Base-by-base conservation (phyloP, 2,329 filamentous ascomycete genomes). In the Trichothecium sympodiale region DNA sequence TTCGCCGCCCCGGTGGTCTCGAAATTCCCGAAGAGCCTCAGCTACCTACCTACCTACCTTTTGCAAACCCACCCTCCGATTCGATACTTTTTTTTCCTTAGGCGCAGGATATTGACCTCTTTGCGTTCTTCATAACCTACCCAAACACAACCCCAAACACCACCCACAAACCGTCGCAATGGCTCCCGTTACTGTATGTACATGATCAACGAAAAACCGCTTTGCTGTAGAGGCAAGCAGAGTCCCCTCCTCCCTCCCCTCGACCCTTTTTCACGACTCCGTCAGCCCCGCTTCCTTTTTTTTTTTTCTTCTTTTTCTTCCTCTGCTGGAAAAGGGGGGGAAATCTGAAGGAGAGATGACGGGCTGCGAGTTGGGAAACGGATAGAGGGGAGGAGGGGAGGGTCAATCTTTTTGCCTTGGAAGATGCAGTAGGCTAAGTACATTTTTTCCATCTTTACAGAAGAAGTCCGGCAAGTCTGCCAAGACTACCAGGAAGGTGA, bases 361-460 rank as follows among this genome's bases (percentile, higher is more conserved):
- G 10, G 20, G 10, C 6, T 25, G 20, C 6, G 20, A 25, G 20
- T 6, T 17, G 17, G 16, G n/a, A 10, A 30, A 26, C 17, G 27
- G 25, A 25, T 39, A 33, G 37, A 27, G 34, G 32, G 34, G 35
- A 39, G 36, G 34, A 23, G 30, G 35, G 39, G 44, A 43, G 34
- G 20, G 10, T 25, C 6, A 25, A 25, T 25, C 20, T 25, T 10
- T 10, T 25, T 10, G 20, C 20, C 20, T 25, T 25, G 20, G 6
- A 25, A 25, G 20, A 76, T 82, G 77, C 88, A 96, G 89, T 94
- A 95, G 89, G 91, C 88, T 95, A 89, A 93, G 75, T 65, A 66
- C 65, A 64, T 60, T 62, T 65, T 56, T 55, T 59, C 55, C 20
- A 10, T 39, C 59, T 74, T 68, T 76, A 56, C 60, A 74, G 70